Base-by-base conservation (phyloP, 2,329 filamentous ascomycete genomes). In the Alternaria sp. region DNA sequence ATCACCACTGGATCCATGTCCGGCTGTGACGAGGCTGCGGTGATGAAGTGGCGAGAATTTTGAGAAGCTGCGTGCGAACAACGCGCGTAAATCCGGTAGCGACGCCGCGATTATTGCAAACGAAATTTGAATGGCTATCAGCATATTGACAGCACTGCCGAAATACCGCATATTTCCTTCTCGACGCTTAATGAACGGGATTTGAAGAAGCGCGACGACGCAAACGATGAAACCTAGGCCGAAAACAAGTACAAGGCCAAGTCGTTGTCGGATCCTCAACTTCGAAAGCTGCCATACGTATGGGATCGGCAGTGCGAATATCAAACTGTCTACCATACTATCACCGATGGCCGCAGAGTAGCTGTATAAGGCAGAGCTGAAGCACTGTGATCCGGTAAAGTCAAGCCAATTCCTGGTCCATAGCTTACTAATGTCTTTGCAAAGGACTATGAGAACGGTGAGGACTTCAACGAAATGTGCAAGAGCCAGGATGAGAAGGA, bases 281-380 rank as follows among this genome's bases (percentile, higher is more conserved):
- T 72, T 70, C 8, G 61, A 62, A 14, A 73, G 58, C 10, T 62
- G 58, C 56, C 68, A 71, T 11, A 72, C 64, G 33, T 72, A 73
- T 0, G 69, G 63, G 8, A 70, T 61, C 4, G 71, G 69, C 2
- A 72, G 60, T 1, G 66, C 52, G 50, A 73, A 73, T 40, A 72
- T 71, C 60, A 69, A 56, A 33, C 61, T 61, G 42, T 73, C 71
- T 4, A 70, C 54, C 7, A 72, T 37, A 48, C 65, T 62, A 52
- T 73, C 70, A 2, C 70, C 71, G 13, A 73, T 67, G 5, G 71
- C 70, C 3, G 71, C 70, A 13, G 65, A 65, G 56, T 72, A 72
- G 53, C 60, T 67, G 50, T 72, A 73, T 1, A 62, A 53, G 3
- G 65, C 54, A 10, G 67, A 72, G 52, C 63, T 70, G 58, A 72